Conservation (phyloP, 345 rosid genomes). For the Pistacia atlantica region DNA sequence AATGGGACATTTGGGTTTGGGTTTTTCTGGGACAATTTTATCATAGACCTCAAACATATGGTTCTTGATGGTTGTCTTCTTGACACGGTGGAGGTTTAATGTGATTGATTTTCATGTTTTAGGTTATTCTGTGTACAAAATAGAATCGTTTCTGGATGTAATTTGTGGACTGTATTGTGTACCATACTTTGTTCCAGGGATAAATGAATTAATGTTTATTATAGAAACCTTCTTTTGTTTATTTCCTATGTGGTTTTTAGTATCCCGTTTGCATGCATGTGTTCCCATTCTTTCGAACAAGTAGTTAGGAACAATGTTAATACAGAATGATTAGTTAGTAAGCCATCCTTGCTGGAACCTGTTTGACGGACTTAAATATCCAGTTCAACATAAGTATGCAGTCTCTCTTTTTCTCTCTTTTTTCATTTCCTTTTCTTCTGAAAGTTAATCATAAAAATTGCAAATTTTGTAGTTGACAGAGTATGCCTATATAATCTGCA, state of each 20-base stretch:
- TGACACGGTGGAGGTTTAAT: conserved; percentile 34
- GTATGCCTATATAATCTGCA: background rate
- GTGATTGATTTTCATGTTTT: conserved; percentile 18
- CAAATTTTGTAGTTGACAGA: background rate
- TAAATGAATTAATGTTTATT: background rate
- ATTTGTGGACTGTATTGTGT: background rate
- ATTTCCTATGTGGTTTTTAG: background rate
- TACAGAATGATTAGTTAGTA: too few species aligned
- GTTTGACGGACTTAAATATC: background rate
- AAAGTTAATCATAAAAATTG: background rate
- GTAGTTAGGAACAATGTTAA: background rate
- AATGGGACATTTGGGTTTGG: conserved; percentile 84
- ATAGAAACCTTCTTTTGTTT: background rate
- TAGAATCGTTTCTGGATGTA: background rate
- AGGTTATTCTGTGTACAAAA: background rate
- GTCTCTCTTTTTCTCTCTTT: background rate
- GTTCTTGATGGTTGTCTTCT: conserved; percentile 60
- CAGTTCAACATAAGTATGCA: background rate
- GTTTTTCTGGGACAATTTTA: conserved; percentile 64
- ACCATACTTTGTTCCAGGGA: background rate
- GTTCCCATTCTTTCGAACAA: background rate
- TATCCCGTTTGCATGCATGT: background rate
- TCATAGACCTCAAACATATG: conserved; percentile 67
- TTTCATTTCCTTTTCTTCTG: background rate
- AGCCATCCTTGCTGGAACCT: background rate